These are phyloP conservation scores for Starmerella potacharoeniae DNA, from an alignment of 805 yeast genomes.

Conservation along the genomic window DNA sequence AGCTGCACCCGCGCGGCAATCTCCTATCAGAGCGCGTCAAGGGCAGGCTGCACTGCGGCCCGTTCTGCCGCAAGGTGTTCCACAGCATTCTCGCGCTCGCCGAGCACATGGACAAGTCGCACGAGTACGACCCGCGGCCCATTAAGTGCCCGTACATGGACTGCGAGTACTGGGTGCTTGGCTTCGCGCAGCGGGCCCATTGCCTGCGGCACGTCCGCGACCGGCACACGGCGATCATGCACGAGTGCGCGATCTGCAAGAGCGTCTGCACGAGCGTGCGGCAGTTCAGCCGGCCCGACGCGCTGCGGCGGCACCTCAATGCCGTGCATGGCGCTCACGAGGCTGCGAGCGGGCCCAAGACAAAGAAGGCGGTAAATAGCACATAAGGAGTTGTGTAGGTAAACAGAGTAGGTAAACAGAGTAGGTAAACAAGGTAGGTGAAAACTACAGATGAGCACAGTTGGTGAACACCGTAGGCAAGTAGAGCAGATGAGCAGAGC, in stretches of 20 bases:
- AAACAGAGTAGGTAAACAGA: no score
- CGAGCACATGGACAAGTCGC: slow-evolving; percentile 13
- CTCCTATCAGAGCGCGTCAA: background rate
- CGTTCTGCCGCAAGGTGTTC: background rate
- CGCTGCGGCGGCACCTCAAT: slow-evolving; percentile 8
- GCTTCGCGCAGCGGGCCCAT: slow-evolving; percentile 9
- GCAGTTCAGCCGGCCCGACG: slow-evolving; percentile 5
- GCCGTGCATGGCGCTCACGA: background rate
- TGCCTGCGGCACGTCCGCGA: slow-evolving; percentile 9
- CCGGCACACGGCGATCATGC: slow-evolving; percentile 1
- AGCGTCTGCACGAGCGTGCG: background rate
- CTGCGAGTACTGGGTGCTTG: slow-evolving; percentile 16
- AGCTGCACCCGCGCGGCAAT: background rate
- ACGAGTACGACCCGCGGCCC: slow-evolving; percentile 4
- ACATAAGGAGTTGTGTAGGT: no score
- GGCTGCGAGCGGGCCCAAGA: background rate
- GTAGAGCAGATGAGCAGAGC: no score
- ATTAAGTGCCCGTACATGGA: slow-evolving; percentile 8
- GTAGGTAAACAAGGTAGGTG: no score
- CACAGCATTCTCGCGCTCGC: background rate
- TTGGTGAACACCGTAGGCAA: no score
- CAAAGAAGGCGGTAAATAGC: no score
- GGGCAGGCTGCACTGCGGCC: background rate
- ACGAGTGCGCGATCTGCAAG: slow-evolving; percentile 3
- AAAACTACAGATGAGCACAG: no score